Evolutionary conservation across 2,329 filamentous ascomycete species (phyloP), one percentile per base, ranked within the genome.

Genomic region (Epichloe uncinata): DNA sequence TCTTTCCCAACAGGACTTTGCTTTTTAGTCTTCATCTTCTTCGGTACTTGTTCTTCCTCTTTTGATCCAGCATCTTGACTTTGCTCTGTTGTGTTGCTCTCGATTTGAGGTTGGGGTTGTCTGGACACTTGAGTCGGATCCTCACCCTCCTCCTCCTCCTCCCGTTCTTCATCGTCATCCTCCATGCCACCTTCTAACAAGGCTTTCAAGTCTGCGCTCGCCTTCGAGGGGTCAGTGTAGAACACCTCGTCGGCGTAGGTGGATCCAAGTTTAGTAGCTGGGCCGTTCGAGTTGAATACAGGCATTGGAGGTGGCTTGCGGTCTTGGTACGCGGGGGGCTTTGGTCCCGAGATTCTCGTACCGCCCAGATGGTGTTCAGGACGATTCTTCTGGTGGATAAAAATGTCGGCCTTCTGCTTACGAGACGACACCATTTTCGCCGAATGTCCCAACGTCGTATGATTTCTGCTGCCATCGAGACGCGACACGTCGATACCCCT

Each of bases 161-260:
- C 22, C 52, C 22, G 33, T 13, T 45, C 22, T 12, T 84, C 81
- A 0, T 81, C 79, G 0, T 85, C 82, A 13, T 87, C 84, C 48
- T 90, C 85, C 66, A 91, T 81, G 9, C 84, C 84, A 7, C 85
- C 87, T 62, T 91, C 87, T 1, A 93, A 72, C n/a, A 93, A 66
- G 7, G 84, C 85, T 63, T 93, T 93, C 55, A 93, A 74, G 56
- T 91, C 86, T 44, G 82, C 82, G 47, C 78, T 80, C 11, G 87
- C 85, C 62, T 87, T 84, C 51, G 72, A 71, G 0, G 84, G 79
- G 56, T 90, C 85, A 5, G 84, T 80, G 56, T 85, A 88, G 53
- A 79, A 72, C 2, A 72, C 68, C 49, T 72, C 69, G n/a, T 74
- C 69, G n/a, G 62, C 66, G 33, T 58, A 62, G 51, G 44, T 13